Evolutionary conservation across 208 protist species (phyloP), one percentile per base, ranked within the genome.

Genomic region (Trypanosoma lewisi): DNA sequence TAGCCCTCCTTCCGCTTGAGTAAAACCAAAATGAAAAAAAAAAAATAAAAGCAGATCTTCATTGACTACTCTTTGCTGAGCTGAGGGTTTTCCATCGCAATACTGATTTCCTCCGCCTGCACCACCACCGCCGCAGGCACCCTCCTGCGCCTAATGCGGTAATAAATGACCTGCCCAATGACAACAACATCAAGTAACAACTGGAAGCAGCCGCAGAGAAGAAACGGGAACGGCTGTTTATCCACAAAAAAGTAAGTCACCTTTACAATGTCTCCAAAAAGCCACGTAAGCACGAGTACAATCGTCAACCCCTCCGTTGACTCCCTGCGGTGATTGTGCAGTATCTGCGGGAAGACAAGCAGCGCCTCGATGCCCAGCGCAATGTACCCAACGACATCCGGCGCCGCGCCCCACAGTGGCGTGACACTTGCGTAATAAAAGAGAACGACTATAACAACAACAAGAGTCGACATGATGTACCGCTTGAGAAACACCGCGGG

Each of bases 281-380:
- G 64, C 89, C 89, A 95, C 37, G 78, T 81, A 28, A 89, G 30
- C 28, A 93, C 70, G 25, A 95, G 70, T 12, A 90, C 14, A 30
- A 78, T 58, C 11, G 73, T 75, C 6, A 95, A 67, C 2, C 89
- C 89, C 39, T 83, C 57, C 2, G 85, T 93, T 50, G 71, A 85
- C 36, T 67, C 51, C 17, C 83, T 72, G n/a, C 82, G 73, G 8
- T 77, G 60, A 60, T 95, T 93, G 14, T 67, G 75, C n/a, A 93
- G 55, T 36, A 93, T 87, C 61, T 95, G 89, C 30, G 89, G 89
- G 9, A 88, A 2, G 25, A 91, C 74, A 19, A 95, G 64, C 39
- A 80, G 57, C 14, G 85, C 69, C 60, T 95, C 85, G 21, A 90
- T 72, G 30, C 73, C 67, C 11, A 95, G 68, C 1, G 89, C 68